A percentile compares a stretch with the other conserved stretches of the same genome.
Evolutionary conservation across 2,329 filamentous ascomycete genomes (phyloP).

Genomic region (Aspergillus tamarii): DNA sequence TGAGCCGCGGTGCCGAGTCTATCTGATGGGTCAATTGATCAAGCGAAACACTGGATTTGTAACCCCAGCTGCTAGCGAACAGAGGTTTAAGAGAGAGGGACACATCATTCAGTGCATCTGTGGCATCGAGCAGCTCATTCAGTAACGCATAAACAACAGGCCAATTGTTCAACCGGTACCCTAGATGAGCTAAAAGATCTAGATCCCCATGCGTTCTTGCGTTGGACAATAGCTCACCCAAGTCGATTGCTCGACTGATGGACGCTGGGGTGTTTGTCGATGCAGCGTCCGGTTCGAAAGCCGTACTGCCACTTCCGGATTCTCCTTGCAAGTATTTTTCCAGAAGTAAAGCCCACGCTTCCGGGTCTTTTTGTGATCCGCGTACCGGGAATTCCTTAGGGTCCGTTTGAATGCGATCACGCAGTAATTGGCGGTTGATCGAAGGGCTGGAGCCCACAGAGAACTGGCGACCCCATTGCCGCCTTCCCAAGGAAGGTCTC

Average conservation of each 20-base stretch:
- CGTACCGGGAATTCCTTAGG: constrained; percentile 21
- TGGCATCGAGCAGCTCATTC: constrained; percentile 42
- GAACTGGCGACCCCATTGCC: constrained; percentile 28
- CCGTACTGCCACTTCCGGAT: constrained; percentile 12
- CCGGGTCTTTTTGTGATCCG: constrained; percentile 24
- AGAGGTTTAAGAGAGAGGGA: constrained; percentile 24
- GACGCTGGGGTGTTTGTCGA: constrained; percentile 16
- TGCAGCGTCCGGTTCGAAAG: background rate
- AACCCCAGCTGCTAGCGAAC: constrained; percentile 35
- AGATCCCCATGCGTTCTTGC: constrained; percentile 32
- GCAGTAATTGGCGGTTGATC: constrained; percentile 25
- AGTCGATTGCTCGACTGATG: constrained; percentile 30
- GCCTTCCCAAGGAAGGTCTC: constrained; percentile 14
- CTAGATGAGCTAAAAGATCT: constrained; percentile 46
- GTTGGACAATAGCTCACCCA: constrained; percentile 36
- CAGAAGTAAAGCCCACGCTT: constrained; percentile 40
- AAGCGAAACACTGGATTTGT: constrained; percentile 27
- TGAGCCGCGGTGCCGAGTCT: constrained; percentile 11
- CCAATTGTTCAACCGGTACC: constrained; percentile 45
- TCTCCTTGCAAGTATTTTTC: constrained; percentile 36
- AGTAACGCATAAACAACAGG: constrained; percentile 44
- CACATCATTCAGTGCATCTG: constrained; percentile 29
- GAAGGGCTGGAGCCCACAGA: constrained; percentile 19
- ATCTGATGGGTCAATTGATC: constrained; percentile 31
- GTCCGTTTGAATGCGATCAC: constrained; percentile 14